Evolutionary conservation across 441 rosid genomes (phyloP).

Genomic region (Eugenia klotzschiana): DNA sequence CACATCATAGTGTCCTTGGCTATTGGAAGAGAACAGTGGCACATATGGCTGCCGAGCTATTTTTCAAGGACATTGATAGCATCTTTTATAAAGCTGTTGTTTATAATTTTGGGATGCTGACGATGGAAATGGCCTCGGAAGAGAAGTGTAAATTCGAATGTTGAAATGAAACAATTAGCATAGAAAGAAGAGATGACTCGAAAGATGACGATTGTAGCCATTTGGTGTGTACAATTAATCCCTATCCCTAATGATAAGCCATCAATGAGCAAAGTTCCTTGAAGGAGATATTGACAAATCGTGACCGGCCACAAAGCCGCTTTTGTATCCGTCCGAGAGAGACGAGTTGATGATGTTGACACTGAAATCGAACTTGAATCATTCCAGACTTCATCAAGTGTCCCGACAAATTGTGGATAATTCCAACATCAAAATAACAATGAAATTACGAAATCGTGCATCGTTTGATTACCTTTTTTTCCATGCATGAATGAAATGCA

Average conservation of each 20-base stretch:
- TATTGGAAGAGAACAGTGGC: not conserved
- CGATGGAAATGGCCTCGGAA: not conserved
- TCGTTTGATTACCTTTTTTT: not conserved
- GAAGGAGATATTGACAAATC: not conserved
- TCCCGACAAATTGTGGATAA: not conserved
- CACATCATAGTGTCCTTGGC: no score
- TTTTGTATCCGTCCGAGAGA: accelerated
- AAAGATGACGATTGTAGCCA: not conserved
- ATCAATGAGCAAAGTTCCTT: not conserved
- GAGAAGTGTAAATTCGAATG: not conserved
- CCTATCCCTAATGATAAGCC: not conserved
- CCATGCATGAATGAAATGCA: not conserved
- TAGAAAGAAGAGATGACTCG: not conserved
- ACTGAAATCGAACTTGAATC: accelerated
- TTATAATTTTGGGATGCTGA: not conserved
- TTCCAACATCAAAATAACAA: not conserved
- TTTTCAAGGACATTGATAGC: not conserved
- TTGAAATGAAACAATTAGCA: not conserved
- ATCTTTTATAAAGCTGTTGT: not conserved
- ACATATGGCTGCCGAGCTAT: not conserved
- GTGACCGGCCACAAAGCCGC: accelerated
- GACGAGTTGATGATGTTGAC: not conserved
- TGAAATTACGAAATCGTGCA: not conserved
- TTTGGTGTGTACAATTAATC: not conserved
- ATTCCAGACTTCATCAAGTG: not conserved